phyloP scores from a whole-genome alignment of 2,329 filamentous ascomycete species.

The Didymella arachidicola region DNA sequence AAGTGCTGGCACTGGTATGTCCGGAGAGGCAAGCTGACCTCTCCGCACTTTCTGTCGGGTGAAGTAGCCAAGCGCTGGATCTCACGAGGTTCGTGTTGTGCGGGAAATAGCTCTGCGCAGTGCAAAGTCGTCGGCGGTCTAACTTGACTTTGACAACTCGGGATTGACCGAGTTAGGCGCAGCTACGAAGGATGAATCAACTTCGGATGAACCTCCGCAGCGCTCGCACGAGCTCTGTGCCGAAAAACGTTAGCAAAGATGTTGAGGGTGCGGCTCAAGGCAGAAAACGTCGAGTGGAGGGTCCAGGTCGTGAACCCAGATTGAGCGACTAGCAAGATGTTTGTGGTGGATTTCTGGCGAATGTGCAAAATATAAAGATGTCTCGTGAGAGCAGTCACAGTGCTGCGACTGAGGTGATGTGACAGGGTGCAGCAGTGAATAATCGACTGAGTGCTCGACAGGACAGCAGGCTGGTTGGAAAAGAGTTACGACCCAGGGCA shows the following conservation, averaged over 20 bases:
- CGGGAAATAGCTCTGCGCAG: constrained; percentile 12
- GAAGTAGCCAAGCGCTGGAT: constrained; percentile 31
- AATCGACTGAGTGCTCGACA: constrained; percentile 3
- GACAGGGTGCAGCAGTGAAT: constrained; percentile 11
- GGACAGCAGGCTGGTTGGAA: constrained; percentile 13
- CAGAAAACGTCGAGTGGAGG: not conserved
- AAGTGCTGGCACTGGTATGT: constrained; percentile 41
- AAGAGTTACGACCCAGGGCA: constrained; percentile 19
- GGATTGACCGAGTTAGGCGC: constrained; percentile 17
- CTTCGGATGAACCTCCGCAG: constrained; percentile 22
- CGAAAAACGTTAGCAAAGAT: constrained; percentile 26
- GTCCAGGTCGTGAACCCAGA: constrained; percentile 4
- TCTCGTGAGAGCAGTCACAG: constrained; percentile 6
- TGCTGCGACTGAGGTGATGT: not conserved
- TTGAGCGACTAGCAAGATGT: constrained; percentile 5
- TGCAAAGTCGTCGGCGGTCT: constrained; percentile 14
- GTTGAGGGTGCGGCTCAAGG: constrained; percentile 8
- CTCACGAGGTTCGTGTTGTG: constrained; percentile 12
- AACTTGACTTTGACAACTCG: constrained; percentile 12
- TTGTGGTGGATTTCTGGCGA: constrained; percentile 12
- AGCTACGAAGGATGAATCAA: constrained; percentile 16
- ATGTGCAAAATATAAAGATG: constrained; percentile 3
- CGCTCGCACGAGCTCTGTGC: constrained; percentile 23
- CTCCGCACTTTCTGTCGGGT: constrained; percentile 48
- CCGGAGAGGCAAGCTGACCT: constrained; percentile 54